Evolutionary conservation across 2,329 filamentous ascomycete genomes (phyloP), one percentile per base, ranked within the genome.

Genomic region (Cordyceps tenuipes): DNA sequence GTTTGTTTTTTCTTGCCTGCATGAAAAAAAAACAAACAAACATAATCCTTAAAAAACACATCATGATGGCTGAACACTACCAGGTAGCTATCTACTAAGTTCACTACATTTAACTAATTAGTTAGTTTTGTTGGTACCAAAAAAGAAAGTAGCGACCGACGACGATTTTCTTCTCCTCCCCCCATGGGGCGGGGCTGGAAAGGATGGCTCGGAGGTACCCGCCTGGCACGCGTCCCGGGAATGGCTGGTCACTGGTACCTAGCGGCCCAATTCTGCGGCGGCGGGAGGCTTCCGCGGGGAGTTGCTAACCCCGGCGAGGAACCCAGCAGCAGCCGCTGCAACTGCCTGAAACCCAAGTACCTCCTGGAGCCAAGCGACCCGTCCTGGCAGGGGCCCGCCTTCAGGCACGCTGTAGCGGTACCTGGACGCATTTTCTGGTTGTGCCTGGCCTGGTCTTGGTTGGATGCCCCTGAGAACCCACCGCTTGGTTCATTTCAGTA

Each of bases 161-260:
- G 39, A 43, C 39, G 17, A 43, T 43, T 43, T 19, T 43, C 41
- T 17, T 23, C 23, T 23, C 23, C 41, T 8, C 43, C 44, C 44
- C 44, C 19, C n/a, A 3, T 36, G 29, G 49, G 49, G 17, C 31
- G 10, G 13, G 48, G 29, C 17, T 46, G 43, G 41, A 17, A 17
- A n/a, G 41, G 41, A 17, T 46, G 43, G 51, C 21, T 56, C 53
- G 29, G 41, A 39, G 55, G 46, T 57, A 57, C 55, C 55, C 57
- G 57, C 57, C 39, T 59, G 47, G 39, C 36, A 47, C 39, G 50
- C 31, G 57, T 41, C 49, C 49, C 31, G 23, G 49, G 43, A 29
- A 53, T 53, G 49, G n/a, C 43, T 47, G 41, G 57, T 59, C 49
- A 47, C 57, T 59, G 23, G 49, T 59, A 59, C 57, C 57, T 59